Base-by-base conservation (phyloP, 164 flowering plant genomes). In the Liriodendron chinense region DNA sequence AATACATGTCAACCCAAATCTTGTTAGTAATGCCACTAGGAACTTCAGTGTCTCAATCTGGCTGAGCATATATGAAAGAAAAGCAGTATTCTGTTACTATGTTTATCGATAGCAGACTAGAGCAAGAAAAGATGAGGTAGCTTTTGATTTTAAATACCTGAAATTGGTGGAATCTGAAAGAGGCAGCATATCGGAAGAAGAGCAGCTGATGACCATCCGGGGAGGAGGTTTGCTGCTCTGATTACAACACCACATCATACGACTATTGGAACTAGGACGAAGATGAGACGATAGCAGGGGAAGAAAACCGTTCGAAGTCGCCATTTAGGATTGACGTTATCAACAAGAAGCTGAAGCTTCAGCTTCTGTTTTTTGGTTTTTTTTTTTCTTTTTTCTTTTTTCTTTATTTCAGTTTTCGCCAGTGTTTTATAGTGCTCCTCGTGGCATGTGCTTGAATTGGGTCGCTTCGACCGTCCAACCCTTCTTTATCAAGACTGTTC, bases 141-240 rank as follows among this genome's bases (percentile, higher is more conserved):
- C 43, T 24, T 66, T 69, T 12, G 43, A 26, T 26, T 22, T 16
- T 24, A 9, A 47, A 63, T 78, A 89, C 92, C 92, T 85, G 68
- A 64, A 10, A 74, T 78, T 77, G 64, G 76, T 65, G 65, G 87
- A 24, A 71, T 84, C 87, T 5, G 83, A 71, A 67, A 75, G 5
- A 2, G 85, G 69, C 74, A 82, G 86, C 77, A 71, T 71, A 16
- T 83, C 84, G 69, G 86, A 78, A 34, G 88, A 83, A 56, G 82
- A 83, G 72, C 85, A 80, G 65, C 73, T 79, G 64, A 85, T 24
- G 47, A 79, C 74, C 69, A 81, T 20, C 43, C 78, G 73, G 20
- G 75, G 25, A 70, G 43, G 47, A 1, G 43, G 43, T 34, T 73
- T 68, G 28, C 70, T 65, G 57, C 70, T 75, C 59, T 53, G 59